Evolutionary conservation across 208 protist species (phyloP), one percentile per base, ranked within the genome.

Genomic region (Leptomonas seymouri): DNA sequence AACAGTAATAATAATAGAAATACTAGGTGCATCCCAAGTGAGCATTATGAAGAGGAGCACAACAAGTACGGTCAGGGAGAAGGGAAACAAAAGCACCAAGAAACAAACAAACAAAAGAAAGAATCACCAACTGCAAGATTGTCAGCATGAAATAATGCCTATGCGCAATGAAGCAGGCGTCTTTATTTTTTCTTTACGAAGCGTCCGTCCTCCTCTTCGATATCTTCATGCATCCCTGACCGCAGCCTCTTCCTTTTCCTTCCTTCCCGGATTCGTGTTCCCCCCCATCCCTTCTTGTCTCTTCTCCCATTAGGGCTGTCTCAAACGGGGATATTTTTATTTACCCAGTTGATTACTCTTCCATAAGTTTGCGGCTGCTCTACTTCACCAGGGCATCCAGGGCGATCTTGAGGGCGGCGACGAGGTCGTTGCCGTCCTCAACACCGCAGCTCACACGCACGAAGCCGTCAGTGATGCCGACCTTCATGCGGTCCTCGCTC

Each of bases 391-490:
- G 79, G 12, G 54, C 67, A 57, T 98, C 95, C 27, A 99, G 79
- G 42, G 97, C 96, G 20, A 75, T 55, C 72, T 95, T 91, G 44
- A 98, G 78, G 69, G 97, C 87, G 12, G 73, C 73, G 65, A 99
- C 76, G 9, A 99, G 84, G 77, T 99, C 97, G 25, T 89, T 78
- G 42, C 74, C 69, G 41, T 99, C 97, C 80, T 99, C 97, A 60
- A 99, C 91, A 78, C 98, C 97, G 69, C 92, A 91, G 46, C 87
- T 98, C 11, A 98, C 84, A 41, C 97, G 87, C 46, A 98, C 86
- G 71, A 99, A 94, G 48, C 81, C 87, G 70, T 99, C 97, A 18
- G 89, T 97, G 68, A 98, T 98, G 69, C 95, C 97, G 44, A 97
- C 82, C 81, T 96, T 95, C 64, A 91, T 70, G 67, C 93, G 93